These are phyloP conservation scores for Vachellia collinsii DNA, from an alignment of 306 rosid genomes.

Conservation along the genomic window DNA sequence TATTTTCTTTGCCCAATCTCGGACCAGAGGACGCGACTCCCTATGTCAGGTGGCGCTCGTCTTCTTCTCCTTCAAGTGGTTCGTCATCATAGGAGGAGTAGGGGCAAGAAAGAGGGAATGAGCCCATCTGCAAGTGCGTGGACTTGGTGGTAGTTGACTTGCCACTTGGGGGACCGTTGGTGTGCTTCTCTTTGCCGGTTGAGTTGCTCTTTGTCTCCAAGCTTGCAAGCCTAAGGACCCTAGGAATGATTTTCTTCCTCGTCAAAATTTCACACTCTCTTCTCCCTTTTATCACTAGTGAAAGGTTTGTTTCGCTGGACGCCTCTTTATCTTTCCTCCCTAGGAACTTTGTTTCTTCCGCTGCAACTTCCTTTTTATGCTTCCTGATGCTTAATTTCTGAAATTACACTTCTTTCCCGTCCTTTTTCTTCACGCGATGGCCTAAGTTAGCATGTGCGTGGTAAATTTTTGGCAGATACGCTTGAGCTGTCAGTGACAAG, in stretches of 20 bases:
- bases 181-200: neutral
- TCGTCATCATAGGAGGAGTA: too few species aligned
- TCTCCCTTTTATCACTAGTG: neutral
- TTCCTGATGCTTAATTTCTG: neutral
- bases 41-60: too few species aligned
- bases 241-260: neutral
- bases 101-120: too few species aligned
- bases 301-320: neutral
- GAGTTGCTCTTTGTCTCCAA: neutral
- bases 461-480: conserved; percentile 30
- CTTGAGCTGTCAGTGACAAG: conserved; percentile 11
- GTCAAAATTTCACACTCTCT: neutral
- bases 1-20: too few species aligned
- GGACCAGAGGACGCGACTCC: too few species aligned
- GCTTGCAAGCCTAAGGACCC: neutral
- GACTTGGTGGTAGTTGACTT: too few species aligned
- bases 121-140: too few species aligned
- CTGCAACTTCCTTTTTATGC: neutral
- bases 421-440: neutral
- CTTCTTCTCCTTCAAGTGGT: too few species aligned
- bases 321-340: neutral
- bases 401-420: neutral
- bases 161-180: too few species aligned
- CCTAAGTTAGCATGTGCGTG: neutral
- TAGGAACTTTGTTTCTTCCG: conserved; percentile 32